phyloP scores from a whole-genome alignment of 163 green algal species.

The Trebouxiophyceae sp. region DNA sequence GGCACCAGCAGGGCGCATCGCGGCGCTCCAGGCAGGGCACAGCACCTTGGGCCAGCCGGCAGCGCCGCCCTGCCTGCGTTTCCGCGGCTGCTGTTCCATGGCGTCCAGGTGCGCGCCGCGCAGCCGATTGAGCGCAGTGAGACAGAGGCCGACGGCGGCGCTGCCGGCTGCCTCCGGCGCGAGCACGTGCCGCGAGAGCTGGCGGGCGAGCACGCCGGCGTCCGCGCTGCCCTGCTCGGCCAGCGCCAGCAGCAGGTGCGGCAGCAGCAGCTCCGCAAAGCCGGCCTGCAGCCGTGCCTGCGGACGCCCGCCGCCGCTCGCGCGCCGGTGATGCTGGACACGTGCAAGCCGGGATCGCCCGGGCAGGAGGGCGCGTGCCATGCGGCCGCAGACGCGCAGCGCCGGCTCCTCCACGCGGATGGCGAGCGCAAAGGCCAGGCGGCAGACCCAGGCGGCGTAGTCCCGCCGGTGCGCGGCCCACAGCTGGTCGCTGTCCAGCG shows the following conservation, averaged over 20 bases:
- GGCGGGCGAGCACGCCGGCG: background rate
- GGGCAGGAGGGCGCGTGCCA: slow-evolving; percentile 11
- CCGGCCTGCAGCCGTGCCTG: slow-evolving; percentile 11
- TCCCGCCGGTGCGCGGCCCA: slow-evolving; percentile 11
- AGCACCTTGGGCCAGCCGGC: too few species aligned
- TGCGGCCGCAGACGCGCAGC: slow-evolving; percentile 20
- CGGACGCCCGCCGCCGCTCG: too few species aligned
- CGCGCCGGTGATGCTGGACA: too few species aligned
- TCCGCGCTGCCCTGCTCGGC: slow-evolving; percentile 8
- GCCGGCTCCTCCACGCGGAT: slow-evolving; percentile 2
- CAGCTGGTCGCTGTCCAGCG: background rate
- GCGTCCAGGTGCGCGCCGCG: slow-evolving; percentile 20
- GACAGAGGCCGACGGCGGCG: slow-evolving; percentile 12
- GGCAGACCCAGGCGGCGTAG: slow-evolving; percentile 31
- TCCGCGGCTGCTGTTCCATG: too few species aligned
- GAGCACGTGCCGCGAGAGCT: background rate
- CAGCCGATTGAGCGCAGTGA: slow-evolving; percentile 34
- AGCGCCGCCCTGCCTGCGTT: too few species aligned
- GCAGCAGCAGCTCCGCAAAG: slow-evolving; percentile 50
- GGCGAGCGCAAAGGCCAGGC: slow-evolving; percentile 24
- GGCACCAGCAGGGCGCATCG: too few species aligned
- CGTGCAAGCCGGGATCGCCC: too few species aligned
- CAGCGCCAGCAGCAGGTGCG: slow-evolving; percentile 39
- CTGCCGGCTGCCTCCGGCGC: background rate
- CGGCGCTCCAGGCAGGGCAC: too few species aligned